Conservation (phyloP, 2,329 filamentous ascomycete genomes). For the Calonectria pteridis region DNA sequence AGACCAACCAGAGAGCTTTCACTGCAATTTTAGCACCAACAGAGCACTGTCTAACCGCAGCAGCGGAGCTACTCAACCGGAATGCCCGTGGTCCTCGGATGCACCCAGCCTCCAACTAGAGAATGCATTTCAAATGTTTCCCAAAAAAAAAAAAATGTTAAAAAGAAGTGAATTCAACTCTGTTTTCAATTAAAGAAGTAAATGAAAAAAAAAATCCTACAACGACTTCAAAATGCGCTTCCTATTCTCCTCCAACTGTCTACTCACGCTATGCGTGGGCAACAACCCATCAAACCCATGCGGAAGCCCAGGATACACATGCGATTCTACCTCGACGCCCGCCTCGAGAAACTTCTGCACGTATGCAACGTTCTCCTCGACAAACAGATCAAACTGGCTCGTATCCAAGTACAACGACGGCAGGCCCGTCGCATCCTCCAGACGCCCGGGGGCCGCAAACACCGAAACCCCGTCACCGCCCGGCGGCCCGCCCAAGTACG, state of each 20-base stretch:
- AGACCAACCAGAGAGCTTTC: too few relatives aligned
- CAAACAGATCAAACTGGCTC: conserved; percentile 5
- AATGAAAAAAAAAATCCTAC: not conserved
- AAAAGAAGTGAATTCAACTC: too few relatives aligned
- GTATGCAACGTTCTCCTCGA: not conserved
- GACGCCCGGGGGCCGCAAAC: not conserved
- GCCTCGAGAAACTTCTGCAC: not conserved
- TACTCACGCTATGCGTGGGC: not conserved
- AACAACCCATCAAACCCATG: not conserved
- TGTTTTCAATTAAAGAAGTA: too few relatives aligned
- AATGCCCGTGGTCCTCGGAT: too few relatives aligned
- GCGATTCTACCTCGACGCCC: not conserved
- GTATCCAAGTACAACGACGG: not conserved
- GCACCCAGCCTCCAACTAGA: too few relatives aligned
- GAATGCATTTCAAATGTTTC: too few relatives aligned
- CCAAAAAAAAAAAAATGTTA: too few relatives aligned
- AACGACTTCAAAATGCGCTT: not conserved
- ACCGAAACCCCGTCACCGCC: conserved; percentile 1
- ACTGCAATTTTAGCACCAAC: not conserved
- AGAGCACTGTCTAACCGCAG: not conserved
- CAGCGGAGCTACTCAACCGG: not conserved
- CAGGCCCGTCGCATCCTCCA: not conserved
- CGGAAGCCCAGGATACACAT: not conserved
- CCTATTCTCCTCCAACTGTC: not conserved
- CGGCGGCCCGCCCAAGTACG: conserved; percentile 7